Base-by-base conservation (phyloP, 1,139 yeast species). In the Arxiozyma telluris region DNA sequence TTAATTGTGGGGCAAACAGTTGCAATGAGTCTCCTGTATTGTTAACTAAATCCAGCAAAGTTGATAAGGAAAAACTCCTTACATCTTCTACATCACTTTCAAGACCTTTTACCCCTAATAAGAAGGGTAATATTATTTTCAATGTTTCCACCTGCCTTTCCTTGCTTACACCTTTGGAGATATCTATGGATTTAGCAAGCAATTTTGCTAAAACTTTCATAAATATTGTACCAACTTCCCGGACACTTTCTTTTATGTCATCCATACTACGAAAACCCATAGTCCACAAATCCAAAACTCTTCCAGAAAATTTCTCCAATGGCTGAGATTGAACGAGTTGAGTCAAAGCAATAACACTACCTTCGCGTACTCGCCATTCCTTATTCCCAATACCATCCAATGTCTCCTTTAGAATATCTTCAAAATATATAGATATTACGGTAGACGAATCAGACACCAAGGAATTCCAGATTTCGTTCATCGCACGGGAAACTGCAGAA, bases 351-450 rank as follows among this genome's bases (percentile, higher is more conserved):
- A 81, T 69, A 0, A 94, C 76, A 68, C 96, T 83, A 0, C 97
- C 96, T 67, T 93, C 96, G 61, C 98, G 79, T 0, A 85, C 89
- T 63, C 98, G 78, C 98, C 98, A 93, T 69, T 93, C 97, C 57
- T 84, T 81, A 58, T 82, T 82, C 1, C 89, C 85, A 85, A 90
- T 84, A 22, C 90, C 80, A 8, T 67, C 68, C 52, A 90, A 68
- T 6, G 90, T 71, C 62, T 89, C 97, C 6, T 75, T 69, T 53
- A 87, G 66, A 52, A 93, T 89, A 3, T 71, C 71, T 15, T 75
- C 76, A 63, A 83, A 82, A 64, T 85, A 79, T 3, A 71, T 73
- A 8, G 73, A 69, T 9, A 90, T 73, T 0, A 84, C 77, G 41
- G 75, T 74, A 0, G 83, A 70, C 1, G 89, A 74, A 64, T 90